phyloP scores from a whole-genome alignment of 2,329 filamentous ascomycete genomes.

The Scytalidium sp. region DNA sequence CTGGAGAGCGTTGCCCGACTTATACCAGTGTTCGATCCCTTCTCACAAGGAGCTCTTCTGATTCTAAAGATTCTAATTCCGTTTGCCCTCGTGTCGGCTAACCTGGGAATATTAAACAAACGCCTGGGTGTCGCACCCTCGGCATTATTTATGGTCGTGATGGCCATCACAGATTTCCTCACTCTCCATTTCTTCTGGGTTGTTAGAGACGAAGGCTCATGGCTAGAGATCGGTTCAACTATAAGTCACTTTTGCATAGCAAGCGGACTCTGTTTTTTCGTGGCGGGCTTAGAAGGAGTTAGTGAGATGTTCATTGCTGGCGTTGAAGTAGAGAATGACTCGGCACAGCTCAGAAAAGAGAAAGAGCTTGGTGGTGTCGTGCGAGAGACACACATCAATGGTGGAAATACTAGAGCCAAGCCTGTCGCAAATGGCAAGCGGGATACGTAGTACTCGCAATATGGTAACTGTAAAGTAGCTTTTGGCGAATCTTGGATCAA shows the following conservation, averaged over 20 bases:
- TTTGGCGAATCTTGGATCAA: neutral
- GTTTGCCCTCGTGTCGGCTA: constrained; percentile 88
- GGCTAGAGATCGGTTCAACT: constrained; percentile 95
- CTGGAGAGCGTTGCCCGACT: constrained; percentile 86
- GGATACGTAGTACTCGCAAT: neutral
- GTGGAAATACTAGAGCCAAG: constrained; percentile 5
- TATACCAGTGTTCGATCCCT: constrained; percentile 89
- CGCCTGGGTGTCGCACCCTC: constrained; percentile 80
- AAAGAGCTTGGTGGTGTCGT: constrained; percentile 22
- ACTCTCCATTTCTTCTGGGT: constrained; percentile 98
- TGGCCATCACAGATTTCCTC: constrained; percentile 85
- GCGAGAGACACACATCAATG: constrained; percentile 10
- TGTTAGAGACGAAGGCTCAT: constrained; percentile 92
- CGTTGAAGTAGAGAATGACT: constrained; percentile 58
- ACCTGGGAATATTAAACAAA: constrained; percentile 88
- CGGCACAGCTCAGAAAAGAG: constrained; percentile 20
- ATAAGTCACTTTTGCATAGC: constrained; percentile 96
- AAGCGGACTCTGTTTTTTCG: constrained; percentile 84
- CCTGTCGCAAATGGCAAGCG: constrained; percentile 7
- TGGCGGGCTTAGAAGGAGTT: constrained; percentile 80
- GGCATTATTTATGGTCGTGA: constrained; percentile 90
- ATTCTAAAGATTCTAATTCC: constrained; percentile 89
- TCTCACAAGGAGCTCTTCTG: constrained; percentile 83
- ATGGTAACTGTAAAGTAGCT: neutral
- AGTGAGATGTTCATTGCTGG: constrained; percentile 81